Evolutionary conservation across 371 early-diverging fungal genomes (phyloP).

Genomic region (Scutellospora calospora): DNA sequence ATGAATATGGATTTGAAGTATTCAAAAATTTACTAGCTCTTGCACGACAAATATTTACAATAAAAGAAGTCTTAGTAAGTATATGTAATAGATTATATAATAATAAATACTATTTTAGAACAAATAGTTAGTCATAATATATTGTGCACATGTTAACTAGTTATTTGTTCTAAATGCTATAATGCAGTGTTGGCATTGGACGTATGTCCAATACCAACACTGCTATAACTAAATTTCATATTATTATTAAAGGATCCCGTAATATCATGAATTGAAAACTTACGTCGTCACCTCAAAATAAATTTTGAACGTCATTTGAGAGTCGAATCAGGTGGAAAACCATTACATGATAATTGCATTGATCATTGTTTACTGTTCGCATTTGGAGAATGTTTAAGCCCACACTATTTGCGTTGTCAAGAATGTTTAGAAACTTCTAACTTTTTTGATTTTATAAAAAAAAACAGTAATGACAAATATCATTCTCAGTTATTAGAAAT

Average conservation of each 20-base stretch:
- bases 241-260: too few relatives aligned
- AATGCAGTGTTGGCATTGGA: too few relatives aligned
- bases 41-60: neutral
- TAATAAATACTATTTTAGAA: neutral
- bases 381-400: neutral
- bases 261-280: too few relatives aligned
- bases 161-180: too few relatives aligned
- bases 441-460: constrained; percentile 4
- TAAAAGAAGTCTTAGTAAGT: neutral
- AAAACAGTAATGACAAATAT: neutral
- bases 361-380: neutral
- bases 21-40: constrained; percentile 3
- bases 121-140: too few relatives aligned
- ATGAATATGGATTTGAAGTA: neutral
- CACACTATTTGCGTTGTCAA: neutral
- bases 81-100: neutral
- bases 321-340: neutral
- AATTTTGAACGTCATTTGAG: too few relatives aligned
- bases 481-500: neutral
- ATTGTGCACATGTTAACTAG: neutral
- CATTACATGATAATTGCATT: neutral
- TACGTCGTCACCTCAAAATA: too few relatives aligned
- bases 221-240: too few relatives aligned
- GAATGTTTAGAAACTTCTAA: neutral
- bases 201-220: too few relatives aligned